Conservation (phyloP, 352 stramenopile genomes). For the Thraustochytrium sp. region DNA sequence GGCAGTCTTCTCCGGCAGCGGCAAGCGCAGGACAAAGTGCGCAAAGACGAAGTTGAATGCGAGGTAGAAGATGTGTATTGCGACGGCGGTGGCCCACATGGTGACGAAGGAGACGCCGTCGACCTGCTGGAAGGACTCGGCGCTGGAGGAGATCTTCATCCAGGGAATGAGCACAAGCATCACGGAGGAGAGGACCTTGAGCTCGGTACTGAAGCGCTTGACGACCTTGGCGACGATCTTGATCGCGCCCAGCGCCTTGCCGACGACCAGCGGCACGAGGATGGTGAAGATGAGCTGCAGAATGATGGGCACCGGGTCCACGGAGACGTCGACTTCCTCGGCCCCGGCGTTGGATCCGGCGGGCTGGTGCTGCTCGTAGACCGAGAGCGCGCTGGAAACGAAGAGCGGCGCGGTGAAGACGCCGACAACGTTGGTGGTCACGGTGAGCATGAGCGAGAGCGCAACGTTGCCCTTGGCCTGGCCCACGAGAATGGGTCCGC, state of each 20-base stretch:
- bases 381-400: constrained; percentile 28
- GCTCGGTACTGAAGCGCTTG: not conserved
- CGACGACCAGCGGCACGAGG: constrained; percentile 43
- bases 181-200: constrained; percentile 47
- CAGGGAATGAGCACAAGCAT: constrained; percentile 47
- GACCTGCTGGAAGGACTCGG: constrained; percentile 14
- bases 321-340: not conserved
- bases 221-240: not conserved
- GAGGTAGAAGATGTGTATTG: constrained; percentile 43
- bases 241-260: constrained; percentile 26
- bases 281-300: constrained; percentile 48
- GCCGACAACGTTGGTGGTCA: constrained; percentile 55
- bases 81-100: constrained; percentile 8
- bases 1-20: not conserved
- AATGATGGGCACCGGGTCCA: constrained; percentile 44
- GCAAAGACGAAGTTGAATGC: constrained; percentile 32
- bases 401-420: constrained; percentile 56
- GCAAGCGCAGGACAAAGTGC: not conserved
- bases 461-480: constrained; percentile 55
- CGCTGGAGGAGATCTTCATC: constrained; percentile 47
- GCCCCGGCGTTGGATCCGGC: not conserved
- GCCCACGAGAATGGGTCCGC: constrained; percentile 49
- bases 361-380: not conserved
- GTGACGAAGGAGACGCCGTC: constrained; percentile 21
- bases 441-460: constrained; percentile 55